phyloP scores from a whole-genome alignment of 2,329 filamentous ascomycete species.

The Neoascochyta sp. region DNA sequence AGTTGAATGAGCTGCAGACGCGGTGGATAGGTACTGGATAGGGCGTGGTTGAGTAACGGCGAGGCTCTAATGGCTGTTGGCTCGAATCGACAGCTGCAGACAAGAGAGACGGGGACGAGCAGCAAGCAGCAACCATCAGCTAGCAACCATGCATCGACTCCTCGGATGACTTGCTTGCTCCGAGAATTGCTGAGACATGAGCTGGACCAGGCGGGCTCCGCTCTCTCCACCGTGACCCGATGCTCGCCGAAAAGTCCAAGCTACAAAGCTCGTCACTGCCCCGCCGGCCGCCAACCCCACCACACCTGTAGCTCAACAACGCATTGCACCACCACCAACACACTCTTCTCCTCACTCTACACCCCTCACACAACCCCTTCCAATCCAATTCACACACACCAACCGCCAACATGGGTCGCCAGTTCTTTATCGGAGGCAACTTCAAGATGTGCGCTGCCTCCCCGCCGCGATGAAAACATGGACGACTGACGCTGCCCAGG shows the following conservation, averaged over 20 bases:
- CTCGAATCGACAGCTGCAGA: too few species aligned
- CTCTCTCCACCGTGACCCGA: too few species aligned
- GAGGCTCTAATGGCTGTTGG: too few species aligned
- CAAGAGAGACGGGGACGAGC: too few species aligned
- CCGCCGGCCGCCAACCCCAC: slow-evolving; percentile 22
- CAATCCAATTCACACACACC: slow-evolving; percentile 1
- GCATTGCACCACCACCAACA: slow-evolving; percentile 23
- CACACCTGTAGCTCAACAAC: slow-evolving; percentile 30
- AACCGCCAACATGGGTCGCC: slow-evolving; percentile 74
- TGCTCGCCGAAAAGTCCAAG: slow-evolving; percentile 23
- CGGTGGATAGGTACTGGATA: too few species aligned
- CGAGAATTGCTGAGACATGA: too few species aligned
- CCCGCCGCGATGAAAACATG: slow-evolving; percentile 1
- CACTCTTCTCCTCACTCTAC: slow-evolving; percentile 6
- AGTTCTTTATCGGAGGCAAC: slow-evolving; percentile 98
- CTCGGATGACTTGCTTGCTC: too few species aligned
- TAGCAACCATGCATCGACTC: too few species aligned
- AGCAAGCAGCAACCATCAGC: too few species aligned
- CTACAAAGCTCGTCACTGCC: slow-evolving; percentile 17
- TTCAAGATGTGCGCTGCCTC: slow-evolving; percentile 80
- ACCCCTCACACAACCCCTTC: slow-evolving; percentile 6
- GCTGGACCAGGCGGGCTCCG: too few species aligned
- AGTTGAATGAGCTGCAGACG: too few species aligned
- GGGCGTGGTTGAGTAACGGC: too few species aligned
- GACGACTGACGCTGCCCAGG: slow-evolving; percentile 52